phyloP scores from a whole-genome alignment of 306 rosid species.

The Prunus davidiana region DNA sequence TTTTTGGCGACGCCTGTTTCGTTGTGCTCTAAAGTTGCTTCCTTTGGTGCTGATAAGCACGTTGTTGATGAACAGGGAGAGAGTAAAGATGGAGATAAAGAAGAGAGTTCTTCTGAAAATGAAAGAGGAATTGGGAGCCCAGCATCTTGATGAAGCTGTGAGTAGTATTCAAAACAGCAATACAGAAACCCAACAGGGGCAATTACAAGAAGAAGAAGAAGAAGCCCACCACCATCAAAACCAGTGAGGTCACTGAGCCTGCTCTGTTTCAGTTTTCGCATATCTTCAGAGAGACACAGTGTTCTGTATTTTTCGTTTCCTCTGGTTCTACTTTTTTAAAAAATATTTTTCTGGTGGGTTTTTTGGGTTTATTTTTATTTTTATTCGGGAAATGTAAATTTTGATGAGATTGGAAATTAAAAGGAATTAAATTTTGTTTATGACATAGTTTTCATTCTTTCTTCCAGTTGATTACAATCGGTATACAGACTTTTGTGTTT shows the following conservation, averaged over 20 bases:
- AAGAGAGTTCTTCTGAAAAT: constrained; percentile 13
- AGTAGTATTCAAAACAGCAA: constrained; percentile 10
- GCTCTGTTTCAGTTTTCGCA: neutral
- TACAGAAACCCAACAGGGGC: neutral
- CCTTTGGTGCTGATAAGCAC: neutral
- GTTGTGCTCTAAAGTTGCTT: constrained; percentile 20
- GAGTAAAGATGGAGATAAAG: neutral
- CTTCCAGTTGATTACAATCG: constrained; percentile 11
- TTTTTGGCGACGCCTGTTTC: constrained; percentile 84
- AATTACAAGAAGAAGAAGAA: neutral
- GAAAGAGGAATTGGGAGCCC: constrained; percentile 26
- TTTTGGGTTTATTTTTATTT: constrained; percentile 14
- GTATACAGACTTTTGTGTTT: neutral
- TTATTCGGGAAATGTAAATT: constrained; percentile 52
- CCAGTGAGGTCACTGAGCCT: constrained; percentile 24
- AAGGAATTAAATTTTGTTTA: constrained; percentile 6
- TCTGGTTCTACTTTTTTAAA: neutral
- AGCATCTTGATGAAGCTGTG: constrained; percentile 2
- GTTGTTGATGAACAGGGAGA: neutral
- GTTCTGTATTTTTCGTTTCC: neutral
- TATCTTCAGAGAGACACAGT: neutral
- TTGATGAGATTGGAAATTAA: neutral
- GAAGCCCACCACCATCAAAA: neutral
- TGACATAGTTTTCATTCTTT: neutral
- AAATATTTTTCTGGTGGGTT: neutral